A percentile compares a stretch with the other conserved stretches of the same genome.
These are phyloP conservation scores for Melocanna baccifera DNA, from an alignment of 176 grass and related monocot genomes.

Conservation along the genomic window DNA sequence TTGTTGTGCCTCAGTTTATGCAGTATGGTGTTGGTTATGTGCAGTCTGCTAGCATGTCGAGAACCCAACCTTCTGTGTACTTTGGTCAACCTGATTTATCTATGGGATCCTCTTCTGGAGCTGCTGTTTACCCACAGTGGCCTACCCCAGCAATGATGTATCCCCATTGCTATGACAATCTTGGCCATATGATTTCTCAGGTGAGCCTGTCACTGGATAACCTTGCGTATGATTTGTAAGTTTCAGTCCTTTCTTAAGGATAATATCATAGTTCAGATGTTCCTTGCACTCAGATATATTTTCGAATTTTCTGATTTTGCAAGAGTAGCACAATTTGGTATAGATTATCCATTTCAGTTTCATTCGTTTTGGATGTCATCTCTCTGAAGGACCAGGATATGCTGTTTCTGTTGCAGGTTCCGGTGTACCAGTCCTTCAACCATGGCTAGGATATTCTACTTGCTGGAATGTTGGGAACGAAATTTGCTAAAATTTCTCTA, in stretches of 20 bases:
- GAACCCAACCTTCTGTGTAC: slow-evolving; percentile 65
- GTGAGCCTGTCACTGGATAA: slow-evolving; percentile 31
- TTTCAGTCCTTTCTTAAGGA: background rate
- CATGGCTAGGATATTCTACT: slow-evolving; percentile 51
- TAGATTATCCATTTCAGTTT: background rate
- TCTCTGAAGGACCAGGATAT: background rate
- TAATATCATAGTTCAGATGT: background rate
- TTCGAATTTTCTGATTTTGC: background rate
- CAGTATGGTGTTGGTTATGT: slow-evolving; percentile 57
- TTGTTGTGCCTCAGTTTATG: slow-evolving; percentile 56
- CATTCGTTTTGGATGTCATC: background rate
- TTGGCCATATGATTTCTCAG: slow-evolving; percentile 65
- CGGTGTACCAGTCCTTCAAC: slow-evolving; percentile 89
- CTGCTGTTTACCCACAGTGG: slow-evolving; percentile 76
- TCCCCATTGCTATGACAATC: slow-evolving; percentile 77
- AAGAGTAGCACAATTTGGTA: background rate
- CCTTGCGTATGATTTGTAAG: background rate
- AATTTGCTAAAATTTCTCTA: slow-evolving; percentile 29
- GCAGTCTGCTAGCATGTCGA: slow-evolving; percentile 51
- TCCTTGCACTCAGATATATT: background rate
- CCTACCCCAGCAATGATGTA: slow-evolving; percentile 69
- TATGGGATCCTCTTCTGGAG: slow-evolving; percentile 46
- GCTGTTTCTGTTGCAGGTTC: slow-evolving; percentile 55
- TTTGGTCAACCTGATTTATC: slow-evolving; percentile 56
- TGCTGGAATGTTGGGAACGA: slow-evolving; percentile 17